Base-by-base conservation (phyloP, 2,329 filamentous ascomycete species). In the Venturia pyrina region DNA sequence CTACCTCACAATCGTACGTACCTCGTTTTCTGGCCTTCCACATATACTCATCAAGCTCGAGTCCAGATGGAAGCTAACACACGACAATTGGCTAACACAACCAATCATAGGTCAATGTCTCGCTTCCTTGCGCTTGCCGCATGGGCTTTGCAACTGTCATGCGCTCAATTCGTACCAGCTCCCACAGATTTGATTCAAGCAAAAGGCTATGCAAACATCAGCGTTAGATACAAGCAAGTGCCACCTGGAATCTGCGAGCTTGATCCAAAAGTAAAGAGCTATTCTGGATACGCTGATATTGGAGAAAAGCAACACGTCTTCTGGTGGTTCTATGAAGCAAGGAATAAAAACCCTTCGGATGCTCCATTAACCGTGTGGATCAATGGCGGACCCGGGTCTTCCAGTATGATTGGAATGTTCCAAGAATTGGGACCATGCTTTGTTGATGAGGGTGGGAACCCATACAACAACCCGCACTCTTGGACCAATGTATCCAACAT, bases 401-500 rank as follows among this genome's bases (percentile, higher is more conserved):
- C 79, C 19, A 85, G 82, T 15, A 81, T 87, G 77, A 81, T 85
- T 65, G 84, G 84, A 1, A 70, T 84, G 5, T 78, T 82, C 69
- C 78, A 78, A 68, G 82, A 82, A 72, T 75, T 82, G 56, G 80
- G 80, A 17, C 83, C 84, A 10, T 87, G 85, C 70, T 73, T 73
- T 11, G 76, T 87, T 40, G 80, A 82, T 11, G 70, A 70, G 4
- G 72, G 79, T 66, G 70, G 76, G 56, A 73, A 76, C 53, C 80
- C 84, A 46, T 81, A 80, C 59, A 83, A 84, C 71, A 88, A 88
- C 69, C 82, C 84, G 0, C 85, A 82, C 75, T 84, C 84, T 0
- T 88, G 85, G 83, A 86, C 84, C 67, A 83, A 85, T 69, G 80
- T 83, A 32, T 83, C 82, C 68, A 89, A 89, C 69, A 84, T 89